These are phyloP conservation scores for Mangifera indica DNA, from an alignment of 345 rosid species.

Conservation along the genomic window DNA sequence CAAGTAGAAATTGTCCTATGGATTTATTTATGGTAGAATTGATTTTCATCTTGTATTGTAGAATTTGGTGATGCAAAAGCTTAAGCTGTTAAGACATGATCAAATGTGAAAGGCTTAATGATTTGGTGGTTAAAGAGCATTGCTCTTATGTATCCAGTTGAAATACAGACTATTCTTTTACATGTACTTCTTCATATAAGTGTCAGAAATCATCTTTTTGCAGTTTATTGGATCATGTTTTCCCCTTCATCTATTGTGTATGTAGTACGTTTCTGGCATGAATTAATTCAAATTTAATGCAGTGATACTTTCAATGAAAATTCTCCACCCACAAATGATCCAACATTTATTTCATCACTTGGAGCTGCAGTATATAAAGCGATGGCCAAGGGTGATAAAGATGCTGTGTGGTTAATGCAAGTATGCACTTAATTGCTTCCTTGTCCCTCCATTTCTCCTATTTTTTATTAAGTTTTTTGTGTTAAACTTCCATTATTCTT, in stretches of 20 bases:
- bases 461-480: not conserved
- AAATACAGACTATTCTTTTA: not conserved
- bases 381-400: slow-evolving; percentile 79
- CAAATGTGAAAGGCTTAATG: not conserved
- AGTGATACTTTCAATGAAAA: slow-evolving; percentile 98
- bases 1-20: not conserved
- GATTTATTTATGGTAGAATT: not conserved
- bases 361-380: slow-evolving; percentile 93
- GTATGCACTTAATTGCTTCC: slow-evolving; percentile 41
- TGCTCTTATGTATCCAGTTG: not conserved
- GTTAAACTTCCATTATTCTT: not conserved
- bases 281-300: slow-evolving; percentile 25
- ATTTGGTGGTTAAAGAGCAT: not conserved
- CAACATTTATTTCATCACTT: slow-evolving; percentile 68
- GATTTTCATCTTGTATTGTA: not conserved
- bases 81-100: not conserved
- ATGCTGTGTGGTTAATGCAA: slow-evolving; percentile 98
- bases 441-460: not conserved
- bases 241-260: not conserved
- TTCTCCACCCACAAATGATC: slow-evolving; percentile 80
- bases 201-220: not conserved
- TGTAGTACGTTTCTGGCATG: slow-evolving; percentile 14
- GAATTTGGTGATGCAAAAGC: not conserved
- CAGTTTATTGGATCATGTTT: not conserved
- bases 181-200: not conserved